Evolutionary conservation across 768 basidiomycete genomes (phyloP).

Genomic region (Boletus barrowsii): DNA sequence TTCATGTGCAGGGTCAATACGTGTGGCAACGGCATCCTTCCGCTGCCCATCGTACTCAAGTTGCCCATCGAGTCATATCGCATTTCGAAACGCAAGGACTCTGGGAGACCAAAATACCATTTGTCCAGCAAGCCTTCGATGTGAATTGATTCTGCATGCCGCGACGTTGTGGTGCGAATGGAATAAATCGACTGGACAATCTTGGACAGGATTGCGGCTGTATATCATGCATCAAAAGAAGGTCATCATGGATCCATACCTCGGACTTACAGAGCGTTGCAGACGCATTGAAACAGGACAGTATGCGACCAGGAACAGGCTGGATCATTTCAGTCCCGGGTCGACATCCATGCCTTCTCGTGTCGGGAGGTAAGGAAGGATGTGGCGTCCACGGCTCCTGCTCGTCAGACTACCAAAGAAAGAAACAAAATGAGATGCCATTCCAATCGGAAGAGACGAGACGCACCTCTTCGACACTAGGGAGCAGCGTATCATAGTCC

Average conservation of each 20-base stretch:
- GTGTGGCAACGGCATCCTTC: constrained; percentile 53
- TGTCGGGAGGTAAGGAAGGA: constrained; percentile 31
- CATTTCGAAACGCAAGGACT: constrained; percentile 63
- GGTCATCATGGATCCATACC: neutral
- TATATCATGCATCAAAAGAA: constrained; percentile 7
- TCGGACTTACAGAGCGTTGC: constrained; percentile 59
- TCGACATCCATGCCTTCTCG: constrained; percentile 30
- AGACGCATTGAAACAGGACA: constrained; percentile 80
- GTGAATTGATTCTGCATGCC: constrained; percentile 53
- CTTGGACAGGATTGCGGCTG: constrained; percentile 66
- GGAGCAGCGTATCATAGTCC: constrained; percentile 73
- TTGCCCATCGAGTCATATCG: constrained; percentile 38
- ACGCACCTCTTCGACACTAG: constrained; percentile 55
- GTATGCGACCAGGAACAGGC: constrained; percentile 44
- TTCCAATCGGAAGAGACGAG: neutral
- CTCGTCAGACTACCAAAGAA: constrained; percentile 54
- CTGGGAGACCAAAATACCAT: constrained; percentile 72
- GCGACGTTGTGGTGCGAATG: constrained; percentile 51
- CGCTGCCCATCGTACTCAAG: constrained; percentile 13
- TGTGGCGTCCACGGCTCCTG: constrained; percentile 51
- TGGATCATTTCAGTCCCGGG: constrained; percentile 9
- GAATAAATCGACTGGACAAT: constrained; percentile 73
- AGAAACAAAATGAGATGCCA: constrained; percentile 12
- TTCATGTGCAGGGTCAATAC: constrained; percentile 79
- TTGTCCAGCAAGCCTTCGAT: constrained; percentile 65